A percentile compares a stretch with the other conserved stretches of the same genome.
Conservation (phyloP, 352 stramenopile species). For the Thraustochytrium sp. region DNA sequence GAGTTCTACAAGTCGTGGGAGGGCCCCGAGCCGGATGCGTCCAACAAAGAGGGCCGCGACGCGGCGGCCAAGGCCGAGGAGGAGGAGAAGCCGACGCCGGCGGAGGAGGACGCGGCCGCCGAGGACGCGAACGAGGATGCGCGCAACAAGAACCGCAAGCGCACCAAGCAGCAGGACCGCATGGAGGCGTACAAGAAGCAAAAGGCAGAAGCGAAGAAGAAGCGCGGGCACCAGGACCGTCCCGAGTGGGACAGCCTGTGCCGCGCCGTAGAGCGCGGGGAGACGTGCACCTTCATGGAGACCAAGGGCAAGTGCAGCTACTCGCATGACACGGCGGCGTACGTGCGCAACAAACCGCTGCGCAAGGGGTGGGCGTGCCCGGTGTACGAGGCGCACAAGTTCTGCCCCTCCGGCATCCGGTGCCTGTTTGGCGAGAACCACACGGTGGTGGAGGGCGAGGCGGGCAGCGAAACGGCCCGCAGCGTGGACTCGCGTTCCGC, state of each 20-base stretch:
- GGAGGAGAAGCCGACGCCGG: neutral
- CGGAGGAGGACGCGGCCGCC: neutral
- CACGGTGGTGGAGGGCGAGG: neutral
- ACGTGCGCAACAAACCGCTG: slow-evolving; percentile 1
- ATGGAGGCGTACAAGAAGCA: neutral
- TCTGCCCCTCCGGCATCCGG: neutral
- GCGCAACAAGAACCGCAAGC: neutral
- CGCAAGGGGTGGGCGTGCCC: neutral
- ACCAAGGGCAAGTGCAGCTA: neutral
- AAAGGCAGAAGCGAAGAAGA: neutral
- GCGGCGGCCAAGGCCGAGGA: neutral
- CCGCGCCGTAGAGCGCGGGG: neutral
- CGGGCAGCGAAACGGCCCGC: neutral
- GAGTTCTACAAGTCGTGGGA: neutral
- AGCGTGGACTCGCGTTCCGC: neutral
- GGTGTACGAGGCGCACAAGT: neutral
- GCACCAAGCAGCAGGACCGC: neutral
- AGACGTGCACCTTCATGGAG: neutral
- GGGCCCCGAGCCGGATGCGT: neutral
- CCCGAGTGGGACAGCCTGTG: neutral
- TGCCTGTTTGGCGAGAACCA: slow-evolving; percentile 33
- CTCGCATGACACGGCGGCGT: slow-evolving; percentile 1
- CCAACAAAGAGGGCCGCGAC: neutral
- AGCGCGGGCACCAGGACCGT: neutral
- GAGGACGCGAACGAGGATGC: neutral